Evolutionary conservation across 2,329 filamentous ascomycete species (phyloP).

Genomic region (Drechslerella coelobrocha): DNA sequence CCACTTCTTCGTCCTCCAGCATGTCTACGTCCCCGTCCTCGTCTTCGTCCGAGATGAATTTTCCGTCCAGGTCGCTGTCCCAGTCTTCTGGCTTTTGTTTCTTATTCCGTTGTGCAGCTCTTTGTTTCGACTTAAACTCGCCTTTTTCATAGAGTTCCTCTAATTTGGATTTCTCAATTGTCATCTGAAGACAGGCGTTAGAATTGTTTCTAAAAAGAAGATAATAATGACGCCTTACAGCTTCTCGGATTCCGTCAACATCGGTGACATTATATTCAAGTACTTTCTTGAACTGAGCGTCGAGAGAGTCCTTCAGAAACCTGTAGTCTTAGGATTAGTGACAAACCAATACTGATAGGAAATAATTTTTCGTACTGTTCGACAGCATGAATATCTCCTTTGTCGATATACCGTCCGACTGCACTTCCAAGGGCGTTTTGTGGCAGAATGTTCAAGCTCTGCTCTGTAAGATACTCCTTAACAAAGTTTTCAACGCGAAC

Average conservation of each 20-base stretch:
- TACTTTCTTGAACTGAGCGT: constrained; percentile 73
- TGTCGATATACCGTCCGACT: constrained; percentile 89
- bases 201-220: not conserved
- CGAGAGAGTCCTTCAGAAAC: constrained; percentile 75
- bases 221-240: constrained; percentile 56
- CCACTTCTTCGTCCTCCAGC: constrained; percentile 60
- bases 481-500: constrained; percentile 90
- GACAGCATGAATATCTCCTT: constrained; percentile 79
- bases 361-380: constrained; percentile 58
- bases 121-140: constrained; percentile 62
- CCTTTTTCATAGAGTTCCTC: constrained; percentile 76
- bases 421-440: constrained; percentile 93
- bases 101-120: constrained; percentile 60
- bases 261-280: constrained; percentile 71
- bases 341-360: constrained; percentile 61
- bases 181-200: constrained; percentile 63
- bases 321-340: constrained; percentile 61
- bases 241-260: constrained; percentile 72
- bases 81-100: constrained; percentile 76
- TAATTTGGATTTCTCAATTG: constrained; percentile 71
- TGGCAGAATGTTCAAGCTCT: constrained; percentile 89
- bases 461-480: constrained; percentile 81
- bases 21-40: constrained; percentile 58
- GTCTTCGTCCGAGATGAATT: constrained; percentile 75
- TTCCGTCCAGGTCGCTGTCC: constrained; percentile 88